Conservation (phyloP, 169 alveolate species). For the Cryptosporidium parvum region DNA sequence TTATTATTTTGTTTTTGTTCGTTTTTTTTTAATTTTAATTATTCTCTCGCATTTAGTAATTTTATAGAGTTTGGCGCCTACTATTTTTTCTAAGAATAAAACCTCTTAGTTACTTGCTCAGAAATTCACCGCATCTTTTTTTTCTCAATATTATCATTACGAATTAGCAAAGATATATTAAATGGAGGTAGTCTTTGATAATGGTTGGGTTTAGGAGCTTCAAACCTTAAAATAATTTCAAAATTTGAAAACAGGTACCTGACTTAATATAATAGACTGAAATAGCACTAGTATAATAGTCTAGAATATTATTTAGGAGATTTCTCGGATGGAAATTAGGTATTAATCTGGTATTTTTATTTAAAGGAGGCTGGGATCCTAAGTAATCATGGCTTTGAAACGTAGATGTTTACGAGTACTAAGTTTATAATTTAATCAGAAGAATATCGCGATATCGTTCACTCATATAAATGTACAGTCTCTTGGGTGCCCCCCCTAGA, state of each 20-base stretch:
- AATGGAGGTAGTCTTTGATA: not conserved
- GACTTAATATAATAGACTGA: no score
- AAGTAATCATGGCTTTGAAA: not conserved
- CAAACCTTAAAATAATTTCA: not conserved
- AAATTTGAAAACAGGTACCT: not conserved
- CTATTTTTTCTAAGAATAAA: no score
- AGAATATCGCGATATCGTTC: slow-evolving; percentile 1
- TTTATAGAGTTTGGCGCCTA: no score
- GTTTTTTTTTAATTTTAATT: no score
- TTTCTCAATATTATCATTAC: no score
- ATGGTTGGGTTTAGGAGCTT: not conserved
- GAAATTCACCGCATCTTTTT: no score
- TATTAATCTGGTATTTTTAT: not conserved
- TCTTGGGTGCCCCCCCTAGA: not conserved
- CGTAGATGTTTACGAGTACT: not conserved
- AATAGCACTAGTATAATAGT: not conserved
- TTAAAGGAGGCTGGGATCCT: not conserved
- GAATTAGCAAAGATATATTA: not conserved
- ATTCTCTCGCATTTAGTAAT: no score
- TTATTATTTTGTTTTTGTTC: no score
- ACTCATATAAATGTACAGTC: not conserved
- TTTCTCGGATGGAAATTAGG: not conserved
- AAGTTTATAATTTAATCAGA: not conserved
- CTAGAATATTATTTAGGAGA: no score
- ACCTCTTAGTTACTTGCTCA: no score